Percentiles rank a stretch among this genome's conserved stretches.
These are phyloP conservation scores for Marasmius fiardii DNA, from an alignment of 1,284 basidiomycete species.

Conservation along the genomic window DNA sequence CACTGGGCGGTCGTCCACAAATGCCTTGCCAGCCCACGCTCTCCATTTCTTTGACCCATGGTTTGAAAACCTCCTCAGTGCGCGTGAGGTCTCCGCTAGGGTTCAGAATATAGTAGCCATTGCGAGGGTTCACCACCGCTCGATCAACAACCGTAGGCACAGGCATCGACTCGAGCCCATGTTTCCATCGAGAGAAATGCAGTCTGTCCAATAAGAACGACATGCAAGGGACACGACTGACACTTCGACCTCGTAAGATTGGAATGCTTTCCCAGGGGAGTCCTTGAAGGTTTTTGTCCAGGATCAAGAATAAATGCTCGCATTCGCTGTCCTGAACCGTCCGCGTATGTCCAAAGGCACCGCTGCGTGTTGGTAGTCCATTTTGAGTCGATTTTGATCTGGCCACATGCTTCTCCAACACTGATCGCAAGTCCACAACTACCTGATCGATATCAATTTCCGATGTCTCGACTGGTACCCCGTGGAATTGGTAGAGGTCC, in stretches of 20 bases:
- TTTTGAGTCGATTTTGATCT: slow-evolving; percentile 25
- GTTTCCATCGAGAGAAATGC: slow-evolving; percentile 49
- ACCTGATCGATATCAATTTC: slow-evolving; percentile 93
- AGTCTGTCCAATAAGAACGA: slow-evolving; percentile 87
- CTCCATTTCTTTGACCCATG: slow-evolving; percentile 72
- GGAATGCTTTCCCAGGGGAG: slow-evolving; percentile 98
- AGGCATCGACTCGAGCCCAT: slow-evolving; percentile 17
- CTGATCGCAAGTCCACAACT: slow-evolving; percentile 66
- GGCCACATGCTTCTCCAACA: slow-evolving; percentile 65
- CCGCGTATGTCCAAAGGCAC: slow-evolving; percentile 15
- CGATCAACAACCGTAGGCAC: slow-evolving; percentile 36
- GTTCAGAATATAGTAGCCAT: slow-evolving; percentile 87
- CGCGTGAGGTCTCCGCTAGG: slow-evolving; percentile 87
- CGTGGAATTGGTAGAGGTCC: slow-evolving; percentile 92
- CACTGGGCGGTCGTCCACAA: slow-evolving; percentile 72
- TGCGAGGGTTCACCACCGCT: slow-evolving; percentile 58
- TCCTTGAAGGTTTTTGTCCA: slow-evolving; percentile 88
- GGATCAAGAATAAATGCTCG: slow-evolving; percentile 82
- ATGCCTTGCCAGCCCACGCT: slow-evolving; percentile 82
- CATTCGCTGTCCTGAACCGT: slow-evolving; percentile 34
- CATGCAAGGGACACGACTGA: slow-evolving; percentile 88
- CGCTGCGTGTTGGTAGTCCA: slow-evolving; percentile 8
- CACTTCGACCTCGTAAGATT: slow-evolving; percentile 76
- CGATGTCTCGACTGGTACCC: slow-evolving; percentile 83
- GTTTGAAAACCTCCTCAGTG: slow-evolving; percentile 81